Conservation (phyloP, 176 grass and related monocot genomes). For the Oryza punctata region DNA sequence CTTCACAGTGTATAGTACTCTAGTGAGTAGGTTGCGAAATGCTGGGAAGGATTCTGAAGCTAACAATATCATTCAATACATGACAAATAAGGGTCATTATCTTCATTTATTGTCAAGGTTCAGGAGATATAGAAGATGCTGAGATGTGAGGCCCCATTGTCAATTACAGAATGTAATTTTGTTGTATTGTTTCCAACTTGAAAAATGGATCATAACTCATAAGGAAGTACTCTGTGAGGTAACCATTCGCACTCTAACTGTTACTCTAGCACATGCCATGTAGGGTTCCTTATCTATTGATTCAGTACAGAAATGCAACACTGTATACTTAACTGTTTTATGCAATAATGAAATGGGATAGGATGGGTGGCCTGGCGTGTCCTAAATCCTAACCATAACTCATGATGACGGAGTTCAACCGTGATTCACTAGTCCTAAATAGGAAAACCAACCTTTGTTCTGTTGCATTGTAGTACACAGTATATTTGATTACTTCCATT, state of each 20-base stretch:
- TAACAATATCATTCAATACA: conserved; percentile 83
- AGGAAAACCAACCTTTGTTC: not conserved
- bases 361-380: not conserved
- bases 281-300: conserved; percentile 30
- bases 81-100: conserved; percentile 91
- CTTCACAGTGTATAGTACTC: conserved; percentile 81
- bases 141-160: conserved; percentile 36
- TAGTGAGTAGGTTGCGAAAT: conserved; percentile 65
- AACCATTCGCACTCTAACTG: conserved; percentile 12
- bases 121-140: conserved; percentile 78
- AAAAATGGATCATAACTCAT: conserved; percentile 32
- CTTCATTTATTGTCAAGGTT: conserved; percentile 89
- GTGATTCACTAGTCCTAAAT: conserved; percentile 6
- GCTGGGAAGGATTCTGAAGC: conserved; percentile 78
- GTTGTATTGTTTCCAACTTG: conserved; percentile 31
- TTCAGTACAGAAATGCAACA: conserved; percentile 35
- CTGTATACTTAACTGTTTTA: conserved; percentile 24
- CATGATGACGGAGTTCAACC: not conserved
- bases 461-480: not conserved
- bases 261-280: conserved; percentile 22
- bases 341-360: conserved; percentile 20
- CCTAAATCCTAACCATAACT: not conserved
- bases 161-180: conserved; percentile 30
- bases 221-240: conserved; percentile 21
- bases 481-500: not conserved